Conservation (phyloP, 768 basidiomycete genomes). For the Melanogaster broomeanus region DNA sequence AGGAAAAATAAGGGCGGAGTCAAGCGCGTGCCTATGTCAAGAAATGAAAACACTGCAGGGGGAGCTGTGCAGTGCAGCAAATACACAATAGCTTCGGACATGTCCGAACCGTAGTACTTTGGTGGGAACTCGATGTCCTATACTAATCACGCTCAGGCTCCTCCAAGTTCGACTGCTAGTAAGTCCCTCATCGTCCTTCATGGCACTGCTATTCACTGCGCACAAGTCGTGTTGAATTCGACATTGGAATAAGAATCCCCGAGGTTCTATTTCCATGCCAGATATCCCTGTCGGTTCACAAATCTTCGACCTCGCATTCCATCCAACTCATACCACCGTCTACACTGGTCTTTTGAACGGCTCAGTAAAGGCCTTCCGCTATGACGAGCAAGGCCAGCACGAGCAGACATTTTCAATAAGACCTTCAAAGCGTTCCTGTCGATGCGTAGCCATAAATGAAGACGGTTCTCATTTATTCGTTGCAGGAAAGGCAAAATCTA, state of each 20-base stretch:
- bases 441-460: slow-evolving; percentile 65
- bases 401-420: slow-evolving; percentile 58
- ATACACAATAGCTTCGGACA: not conserved
- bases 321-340: slow-evolving; percentile 70
- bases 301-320: slow-evolving; percentile 89
- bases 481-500: slow-evolving; percentile 77
- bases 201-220: not conserved
- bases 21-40: not conserved
- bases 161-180: not conserved
- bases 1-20: not conserved
- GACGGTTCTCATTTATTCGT: slow-evolving; percentile 74
- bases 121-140: no score
- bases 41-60: no score
- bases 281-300: slow-evolving; percentile 74
- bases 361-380: slow-evolving; percentile 77
- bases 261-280: slow-evolving; percentile 37
- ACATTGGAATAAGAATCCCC: not conserved
- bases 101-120: not conserved
- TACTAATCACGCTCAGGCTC: no score
- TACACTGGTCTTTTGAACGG: slow-evolving; percentile 83
- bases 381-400: slow-evolving; percentile 69
- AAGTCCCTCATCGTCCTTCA: no score
- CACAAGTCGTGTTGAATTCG: not conserved
- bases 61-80: not conserved
- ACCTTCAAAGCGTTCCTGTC: slow-evolving; percentile 83